A percentile compares a stretch with the other conserved stretches of the same genome.
Evolutionary conservation across 768 basidiomycete species (phyloP).

Genomic region (Daedaleopsis nitida): DNA sequence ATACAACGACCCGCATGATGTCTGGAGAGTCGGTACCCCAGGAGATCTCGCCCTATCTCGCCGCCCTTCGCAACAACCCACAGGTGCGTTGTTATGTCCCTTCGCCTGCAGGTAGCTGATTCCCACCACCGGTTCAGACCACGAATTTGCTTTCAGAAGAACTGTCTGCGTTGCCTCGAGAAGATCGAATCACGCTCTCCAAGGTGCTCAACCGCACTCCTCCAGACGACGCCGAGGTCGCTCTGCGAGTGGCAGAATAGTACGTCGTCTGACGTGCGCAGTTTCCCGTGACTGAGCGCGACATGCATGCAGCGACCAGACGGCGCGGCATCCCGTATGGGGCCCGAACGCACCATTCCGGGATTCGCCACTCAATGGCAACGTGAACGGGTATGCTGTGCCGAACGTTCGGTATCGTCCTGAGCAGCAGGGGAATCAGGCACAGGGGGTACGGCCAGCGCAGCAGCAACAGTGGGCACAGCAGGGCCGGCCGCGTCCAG

Average conservation of each 20-base stretch:
- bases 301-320: neutral
- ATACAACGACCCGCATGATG: constrained; percentile 50
- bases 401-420: neutral
- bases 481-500: neutral
- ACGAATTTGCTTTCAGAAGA: constrained; percentile 45
- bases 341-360: constrained; percentile 15
- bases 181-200: constrained; percentile 52
- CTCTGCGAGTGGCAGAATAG: constrained; percentile 48
- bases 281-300: neutral
- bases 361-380: neutral
- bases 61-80: constrained; percentile 41
- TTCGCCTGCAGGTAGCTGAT: neutral
- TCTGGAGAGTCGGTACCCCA: constrained; percentile 56
- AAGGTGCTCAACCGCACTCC: constrained; percentile 50
- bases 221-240: constrained; percentile 48
- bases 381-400: neutral
- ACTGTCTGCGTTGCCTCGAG: constrained; percentile 43
- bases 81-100: constrained; percentile 36
- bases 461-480: neutral
- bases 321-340: constrained; percentile 9
- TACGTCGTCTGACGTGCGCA: constrained; percentile 34
- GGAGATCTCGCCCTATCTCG: constrained; percentile 61
- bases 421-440: neutral
- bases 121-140: constrained; percentile 23
- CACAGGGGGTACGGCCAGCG: neutral